Evolutionary conservation across 2,329 filamentous ascomycete genomes (phyloP), one percentile per base, ranked within the genome.

Genomic region (Hymenoscyphus fructigenus): DNA sequence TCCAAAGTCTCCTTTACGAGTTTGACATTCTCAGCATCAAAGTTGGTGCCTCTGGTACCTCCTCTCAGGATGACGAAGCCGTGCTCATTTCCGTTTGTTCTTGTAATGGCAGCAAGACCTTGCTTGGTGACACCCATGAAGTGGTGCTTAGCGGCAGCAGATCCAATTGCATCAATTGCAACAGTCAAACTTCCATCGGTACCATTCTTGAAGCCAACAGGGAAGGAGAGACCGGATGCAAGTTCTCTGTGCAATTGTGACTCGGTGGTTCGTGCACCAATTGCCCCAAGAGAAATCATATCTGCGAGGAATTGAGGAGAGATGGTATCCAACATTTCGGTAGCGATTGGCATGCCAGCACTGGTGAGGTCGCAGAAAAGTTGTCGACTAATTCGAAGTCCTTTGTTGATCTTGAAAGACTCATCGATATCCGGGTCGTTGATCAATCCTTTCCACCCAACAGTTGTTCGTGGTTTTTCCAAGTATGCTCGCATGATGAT

Each of bases 81-180:
- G 80, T 99, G 92, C 80, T 97, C 91, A 78, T 99, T 99, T 63
- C 95, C 95, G 64, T 85, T 87, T 17, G 95, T 99, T 78, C 92
- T 88, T 59, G 93, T 97, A 73, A 99, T 98, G 67, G 95, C 93
- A 57, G 94, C 95, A 67, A 97, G 84, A 66, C 95, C 95, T 76
- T 97, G 93, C 84, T 99, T 99, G 36, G 95, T 99, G 59, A 99
- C 95, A 79, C 93, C 94, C 84, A 99, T 91, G 84, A 99, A 99
- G 83, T 97, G 94, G 79, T 99, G 95, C 78, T 86, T 88, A n/a
- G 90, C 84, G 65, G 89, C 88, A 0, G 91, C 91, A 34, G 91
- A 89, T 66, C 94, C 95, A 76, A 98, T 97, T 38, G 95, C 95
- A 77, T 99, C 95, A 73, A 98, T 96, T 23, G 94, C 93, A 23